Evolutionary conservation across 1,139 yeast species (phyloP).

Genomic region (Geotrichum phurueaensis): DNA sequence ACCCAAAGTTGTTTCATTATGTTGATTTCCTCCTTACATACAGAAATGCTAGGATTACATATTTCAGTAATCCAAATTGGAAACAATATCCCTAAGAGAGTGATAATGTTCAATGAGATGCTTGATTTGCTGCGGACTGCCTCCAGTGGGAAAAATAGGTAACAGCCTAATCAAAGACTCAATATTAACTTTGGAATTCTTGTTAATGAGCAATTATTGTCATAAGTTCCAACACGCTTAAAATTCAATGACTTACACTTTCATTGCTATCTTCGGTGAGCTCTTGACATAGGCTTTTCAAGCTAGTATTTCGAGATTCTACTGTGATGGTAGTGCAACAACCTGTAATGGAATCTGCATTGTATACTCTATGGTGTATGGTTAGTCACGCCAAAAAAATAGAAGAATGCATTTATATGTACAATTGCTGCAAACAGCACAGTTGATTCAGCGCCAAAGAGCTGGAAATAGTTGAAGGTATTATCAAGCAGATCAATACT

Average conservation of each 20-base stretch:
- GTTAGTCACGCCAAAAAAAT: not conserved
- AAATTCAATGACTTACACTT: not conserved
- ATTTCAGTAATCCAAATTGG: not conserved
- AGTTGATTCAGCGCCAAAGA: not conserved
- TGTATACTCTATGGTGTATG: conserved; percentile 2
- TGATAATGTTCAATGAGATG: conserved; percentile 8
- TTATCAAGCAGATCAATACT: conserved; percentile 9
- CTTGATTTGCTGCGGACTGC: not conserved
- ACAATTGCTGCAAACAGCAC: conserved; percentile 14
- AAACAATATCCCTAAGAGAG: conserved; percentile 13
- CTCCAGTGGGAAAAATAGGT: conserved; percentile 6
- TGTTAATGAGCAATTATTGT: not conserved
- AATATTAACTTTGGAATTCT: conserved; percentile 3
- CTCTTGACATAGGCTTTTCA: conserved; percentile 2
- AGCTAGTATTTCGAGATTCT: conserved; percentile 12
- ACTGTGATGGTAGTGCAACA: conserved; percentile 11
- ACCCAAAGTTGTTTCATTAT: not conserved
- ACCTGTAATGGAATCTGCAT: conserved; percentile 11
- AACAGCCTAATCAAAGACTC: conserved; percentile 9
- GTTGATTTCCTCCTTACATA: not conserved
- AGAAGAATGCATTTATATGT: not conserved
- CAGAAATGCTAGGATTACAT: not conserved
- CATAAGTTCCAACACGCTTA: not conserved
- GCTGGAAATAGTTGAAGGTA: not conserved
- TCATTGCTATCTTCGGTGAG: not conserved